Conservation (phyloP, 2,329 filamentous ascomycete species). For the Epichloe festucae region DNA sequence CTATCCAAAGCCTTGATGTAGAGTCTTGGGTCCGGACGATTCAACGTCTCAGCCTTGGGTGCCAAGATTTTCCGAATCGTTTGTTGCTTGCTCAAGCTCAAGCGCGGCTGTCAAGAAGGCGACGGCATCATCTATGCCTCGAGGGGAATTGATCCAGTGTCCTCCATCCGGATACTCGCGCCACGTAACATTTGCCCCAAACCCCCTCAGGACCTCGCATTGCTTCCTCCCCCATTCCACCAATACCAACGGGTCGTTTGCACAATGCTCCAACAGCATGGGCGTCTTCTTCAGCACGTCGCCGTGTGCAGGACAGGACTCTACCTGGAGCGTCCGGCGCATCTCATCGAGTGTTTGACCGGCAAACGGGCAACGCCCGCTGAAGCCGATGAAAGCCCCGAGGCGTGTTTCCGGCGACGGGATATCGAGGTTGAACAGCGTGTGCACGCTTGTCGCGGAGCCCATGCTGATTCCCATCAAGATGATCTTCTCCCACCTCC, state of each 20-base stretch:
- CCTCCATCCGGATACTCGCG: constrained; percentile 28
- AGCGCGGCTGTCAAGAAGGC: constrained; percentile 16
- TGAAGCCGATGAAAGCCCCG: constrained; percentile 25
- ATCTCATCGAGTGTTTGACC: constrained; percentile 17
- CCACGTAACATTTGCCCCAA: constrained; percentile 27
- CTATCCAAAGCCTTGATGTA: constrained; percentile 22
- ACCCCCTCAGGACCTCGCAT: constrained; percentile 19
- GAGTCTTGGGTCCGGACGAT: constrained; percentile 15
- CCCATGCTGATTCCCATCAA: constrained; percentile 35
- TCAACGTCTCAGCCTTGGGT: constrained; percentile 8
- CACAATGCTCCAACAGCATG: constrained; percentile 31
- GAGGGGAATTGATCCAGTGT: constrained; percentile 31
- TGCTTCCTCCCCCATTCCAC: constrained; percentile 20
- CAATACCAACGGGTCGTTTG: constrained; percentile 28
- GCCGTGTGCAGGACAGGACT: constrained; percentile 12
- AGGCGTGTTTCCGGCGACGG: constrained; percentile 8
- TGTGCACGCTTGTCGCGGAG: constrained; percentile 26
- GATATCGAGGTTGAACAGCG: constrained; percentile 22
- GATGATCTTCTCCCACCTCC: constrained; percentile 25
- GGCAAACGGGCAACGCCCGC: constrained; percentile 23
- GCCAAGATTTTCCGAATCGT: not conserved
- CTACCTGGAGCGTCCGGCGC: constrained; percentile 19
- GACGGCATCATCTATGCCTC: constrained; percentile 28
- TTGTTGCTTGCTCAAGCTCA: not conserved
- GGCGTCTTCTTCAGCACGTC: constrained; percentile 27